Evolutionary conservation across 2,329 filamentous ascomycete genomes (phyloP).

Genomic region (Ceratocystis destructans): DNA sequence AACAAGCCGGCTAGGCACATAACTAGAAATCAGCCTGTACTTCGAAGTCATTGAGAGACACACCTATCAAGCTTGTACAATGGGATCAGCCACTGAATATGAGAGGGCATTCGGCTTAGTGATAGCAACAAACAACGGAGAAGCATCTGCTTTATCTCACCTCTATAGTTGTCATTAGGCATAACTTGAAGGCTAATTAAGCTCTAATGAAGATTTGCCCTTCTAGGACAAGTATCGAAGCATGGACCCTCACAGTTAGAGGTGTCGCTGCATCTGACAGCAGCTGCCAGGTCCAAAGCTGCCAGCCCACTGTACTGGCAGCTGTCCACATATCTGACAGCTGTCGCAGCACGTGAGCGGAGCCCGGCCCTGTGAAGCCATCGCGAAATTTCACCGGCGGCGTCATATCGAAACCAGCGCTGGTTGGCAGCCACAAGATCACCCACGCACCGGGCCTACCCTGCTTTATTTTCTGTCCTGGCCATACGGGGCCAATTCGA

Average conservation of each 20-base stretch:
- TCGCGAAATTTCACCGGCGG: conserved; percentile 17
- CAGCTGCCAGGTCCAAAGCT: not conserved
- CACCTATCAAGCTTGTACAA: too few species aligned
- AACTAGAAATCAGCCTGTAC: too few species aligned
- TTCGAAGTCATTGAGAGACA: too few species aligned
- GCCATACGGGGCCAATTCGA: not conserved
- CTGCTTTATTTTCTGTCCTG: not conserved
- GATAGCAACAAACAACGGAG: too few species aligned
- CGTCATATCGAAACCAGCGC: not conserved
- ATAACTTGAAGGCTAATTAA: not conserved
- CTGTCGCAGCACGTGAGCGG: conserved; percentile 16
- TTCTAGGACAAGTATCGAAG: not conserved
- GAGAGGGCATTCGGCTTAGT: too few species aligned
- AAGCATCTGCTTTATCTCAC: not conserved
- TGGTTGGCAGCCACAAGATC: not conserved
- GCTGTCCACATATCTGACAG: not conserved
- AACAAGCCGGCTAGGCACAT: too few species aligned
- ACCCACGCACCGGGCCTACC: conserved; percentile 12
- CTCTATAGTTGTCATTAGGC: not conserved
- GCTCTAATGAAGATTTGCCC: not conserved
- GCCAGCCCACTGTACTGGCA: not conserved
- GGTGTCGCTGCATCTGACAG: not conserved
- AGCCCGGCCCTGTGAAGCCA: conserved; percentile 14
- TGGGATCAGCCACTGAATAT: too few species aligned
- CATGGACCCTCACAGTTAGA: not conserved